These are phyloP conservation scores for Rhytidhysteron rufulum DNA, from an alignment of 2,329 filamentous ascomycete genomes.

Conservation along the genomic window DNA sequence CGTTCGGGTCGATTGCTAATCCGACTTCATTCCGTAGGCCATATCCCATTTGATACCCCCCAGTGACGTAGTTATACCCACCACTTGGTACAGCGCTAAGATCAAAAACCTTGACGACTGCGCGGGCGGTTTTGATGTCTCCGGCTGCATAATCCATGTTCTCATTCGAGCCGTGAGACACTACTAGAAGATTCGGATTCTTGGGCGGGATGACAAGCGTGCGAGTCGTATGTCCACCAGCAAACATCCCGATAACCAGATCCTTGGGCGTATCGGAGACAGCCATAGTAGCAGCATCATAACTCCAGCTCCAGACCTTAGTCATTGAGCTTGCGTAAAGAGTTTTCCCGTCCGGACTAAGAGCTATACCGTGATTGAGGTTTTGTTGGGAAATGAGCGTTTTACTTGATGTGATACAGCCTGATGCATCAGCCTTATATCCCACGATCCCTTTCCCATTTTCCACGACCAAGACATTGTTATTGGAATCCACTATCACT, in stretches of 20 bases:
- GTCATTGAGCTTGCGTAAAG: constrained; percentile 6
- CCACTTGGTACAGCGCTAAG: constrained; percentile 28
- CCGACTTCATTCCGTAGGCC: constrained; percentile 69
- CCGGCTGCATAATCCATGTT: constrained; percentile 58
- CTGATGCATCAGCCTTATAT: neutral
- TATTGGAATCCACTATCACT: neutral
- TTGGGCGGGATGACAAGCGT: constrained; percentile 15
- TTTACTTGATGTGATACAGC: neutral
- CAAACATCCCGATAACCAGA: constrained; percentile 5
- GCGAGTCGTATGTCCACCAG: constrained; percentile 11
- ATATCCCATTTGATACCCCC: constrained; percentile 55
- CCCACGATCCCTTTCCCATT: neutral
- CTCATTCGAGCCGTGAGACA: constrained; percentile 60
- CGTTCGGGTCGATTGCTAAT: constrained; percentile 58
- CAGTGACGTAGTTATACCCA: constrained; percentile 44
- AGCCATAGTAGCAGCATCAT: constrained; percentile 4
- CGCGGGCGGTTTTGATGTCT: constrained; percentile 52
- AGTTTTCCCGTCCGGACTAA: constrained; percentile 7
- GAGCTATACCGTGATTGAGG: constrained; percentile 8
- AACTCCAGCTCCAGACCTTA: constrained; percentile 5
- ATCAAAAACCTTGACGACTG: constrained; percentile 61
- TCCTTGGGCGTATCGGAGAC: constrained; percentile 4
- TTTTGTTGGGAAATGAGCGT: neutral
- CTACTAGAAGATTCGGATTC: constrained; percentile 48
- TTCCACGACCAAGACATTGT: neutral